Evolutionary conservation across 306 rosid species (phyloP).

Genomic region (Abrus pulchellus): DNA sequence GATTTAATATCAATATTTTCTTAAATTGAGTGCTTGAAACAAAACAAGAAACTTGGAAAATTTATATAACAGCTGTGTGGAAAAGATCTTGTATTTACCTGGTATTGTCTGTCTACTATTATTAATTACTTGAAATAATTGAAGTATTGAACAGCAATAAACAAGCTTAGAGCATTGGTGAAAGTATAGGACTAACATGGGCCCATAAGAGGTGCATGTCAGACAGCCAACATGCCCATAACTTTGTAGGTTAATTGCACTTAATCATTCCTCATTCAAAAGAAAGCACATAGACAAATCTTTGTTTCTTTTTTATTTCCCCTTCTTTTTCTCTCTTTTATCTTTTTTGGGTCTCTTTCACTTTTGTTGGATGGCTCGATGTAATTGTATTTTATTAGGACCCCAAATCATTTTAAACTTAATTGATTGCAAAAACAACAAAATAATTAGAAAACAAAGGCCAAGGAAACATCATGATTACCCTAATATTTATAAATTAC

Average conservation of each 20-base stretch:
- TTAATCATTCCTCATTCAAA: conserved; percentile 67
- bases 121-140: conserved; percentile 1
- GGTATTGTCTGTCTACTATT: conserved; percentile 1
- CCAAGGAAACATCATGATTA: conserved; percentile 75
- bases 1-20: background rate
- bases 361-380: conserved; percentile 55
- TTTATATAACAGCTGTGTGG: background rate
- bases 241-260: conserved; percentile 57
- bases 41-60: background rate
- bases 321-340: background rate
- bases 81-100: background rate
- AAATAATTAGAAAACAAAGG: conserved; percentile 69
- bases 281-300: conserved; percentile 50
- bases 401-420: conserved; percentile 60
- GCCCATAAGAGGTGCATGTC: conserved; percentile 69
- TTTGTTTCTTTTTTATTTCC: background rate
- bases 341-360: conserved; percentile 38
- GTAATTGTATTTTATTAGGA: conserved; percentile 50
- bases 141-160: conserved; percentile 17
- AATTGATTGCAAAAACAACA: conserved; percentile 72
- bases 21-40: background rate
- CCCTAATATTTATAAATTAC: conserved; percentile 56
- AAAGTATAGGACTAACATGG: conserved; percentile 30
- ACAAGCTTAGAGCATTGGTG: conserved; percentile 8
- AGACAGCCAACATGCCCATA: conserved; percentile 69